phyloP scores from a whole-genome alignment of 2,329 filamentous ascomycete genomes.

The Metarhizium brunneum region DNA sequence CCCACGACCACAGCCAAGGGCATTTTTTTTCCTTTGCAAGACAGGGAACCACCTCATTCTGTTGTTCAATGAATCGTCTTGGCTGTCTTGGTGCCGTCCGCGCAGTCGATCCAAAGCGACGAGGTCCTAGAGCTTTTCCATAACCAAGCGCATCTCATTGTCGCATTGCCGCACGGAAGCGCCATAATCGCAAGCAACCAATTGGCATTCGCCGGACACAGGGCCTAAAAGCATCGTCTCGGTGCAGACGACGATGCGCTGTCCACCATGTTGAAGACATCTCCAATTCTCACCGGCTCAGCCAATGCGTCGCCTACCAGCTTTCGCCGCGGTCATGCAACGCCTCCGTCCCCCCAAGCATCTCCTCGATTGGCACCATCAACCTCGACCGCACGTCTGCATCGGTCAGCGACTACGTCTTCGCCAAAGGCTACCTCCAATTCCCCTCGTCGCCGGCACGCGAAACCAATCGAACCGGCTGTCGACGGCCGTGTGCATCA shows the following conservation, averaged over 20 bases:
- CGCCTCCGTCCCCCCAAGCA: slow-evolving; percentile 14
- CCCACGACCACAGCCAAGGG: too few relatives aligned
- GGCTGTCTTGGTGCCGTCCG: neutral
- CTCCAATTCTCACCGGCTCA: slow-evolving; percentile 39
- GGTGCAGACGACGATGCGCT: slow-evolving; percentile 31
- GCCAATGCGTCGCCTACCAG: slow-evolving; percentile 43
- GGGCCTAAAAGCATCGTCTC: neutral
- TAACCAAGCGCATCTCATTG: neutral
- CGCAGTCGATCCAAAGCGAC: neutral
- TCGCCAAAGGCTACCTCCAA: slow-evolving; percentile 2
- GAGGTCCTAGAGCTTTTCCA: neutral
- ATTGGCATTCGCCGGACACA: neutral
- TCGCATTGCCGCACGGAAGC: neutral
- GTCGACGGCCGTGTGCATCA: neutral
- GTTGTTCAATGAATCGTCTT: slow-evolving; percentile 3
- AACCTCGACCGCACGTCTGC: neutral
- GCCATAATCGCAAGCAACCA: neutral
- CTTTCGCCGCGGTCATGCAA: slow-evolving; percentile 26
- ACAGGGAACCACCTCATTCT: neutral
- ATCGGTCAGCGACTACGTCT: slow-evolving; percentile 11
- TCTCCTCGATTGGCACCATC: slow-evolving; percentile 15
- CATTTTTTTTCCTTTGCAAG: neutral
- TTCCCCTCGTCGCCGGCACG: slow-evolving; percentile 15
- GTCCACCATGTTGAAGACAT: slow-evolving; percentile 51
- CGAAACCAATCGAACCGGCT: slow-evolving; percentile 1